These are phyloP conservation scores for Fennellomyces sp. DNA, from an alignment of 371 early-diverging fungal species.

Conservation along the genomic window DNA sequence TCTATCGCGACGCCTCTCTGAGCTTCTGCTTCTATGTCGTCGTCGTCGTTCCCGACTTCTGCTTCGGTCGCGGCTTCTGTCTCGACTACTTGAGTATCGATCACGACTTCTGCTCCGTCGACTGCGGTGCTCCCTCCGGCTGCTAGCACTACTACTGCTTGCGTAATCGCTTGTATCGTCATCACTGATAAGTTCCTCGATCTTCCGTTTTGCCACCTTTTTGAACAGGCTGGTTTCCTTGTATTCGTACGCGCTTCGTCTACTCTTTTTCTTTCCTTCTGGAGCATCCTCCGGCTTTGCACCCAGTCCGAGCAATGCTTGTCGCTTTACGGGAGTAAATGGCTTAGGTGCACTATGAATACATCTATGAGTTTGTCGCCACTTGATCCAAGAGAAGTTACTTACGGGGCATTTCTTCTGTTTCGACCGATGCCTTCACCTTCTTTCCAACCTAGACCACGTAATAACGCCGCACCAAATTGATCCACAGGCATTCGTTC, in stretches of 20 bases:
- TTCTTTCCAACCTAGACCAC: constrained; percentile 93
- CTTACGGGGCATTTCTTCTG: constrained; percentile 37
- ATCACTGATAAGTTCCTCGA: constrained; percentile 24
- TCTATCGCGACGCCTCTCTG: neutral
- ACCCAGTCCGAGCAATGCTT: constrained; percentile 75
- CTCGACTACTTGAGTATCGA: constrained; percentile 4
- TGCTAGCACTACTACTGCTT: constrained; percentile 10
- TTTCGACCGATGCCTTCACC: constrained; percentile 69
- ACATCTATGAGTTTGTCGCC: neutral
- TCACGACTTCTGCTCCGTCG: constrained; percentile 15
- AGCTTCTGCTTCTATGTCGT: constrained; percentile 3
- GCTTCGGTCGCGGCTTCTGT: constrained; percentile 12
- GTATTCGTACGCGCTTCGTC: constrained; percentile 37
- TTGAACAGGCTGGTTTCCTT: constrained; percentile 48
- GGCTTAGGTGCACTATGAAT: constrained; percentile 22
- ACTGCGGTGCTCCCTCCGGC: constrained; percentile 1
- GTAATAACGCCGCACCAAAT: constrained; percentile 87
- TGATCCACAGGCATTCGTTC: constrained; percentile 86
- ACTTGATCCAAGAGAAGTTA: neutral
- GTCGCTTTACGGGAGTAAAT: constrained; percentile 53
- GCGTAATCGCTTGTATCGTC: constrained; percentile 6
- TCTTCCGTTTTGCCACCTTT: constrained; percentile 37
- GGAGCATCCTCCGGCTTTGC: constrained; percentile 61
- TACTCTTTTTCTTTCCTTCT: constrained; percentile 22
- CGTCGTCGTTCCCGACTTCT: constrained; percentile 6